Base-by-base conservation (phyloP, 306 rosid genomes). In the Malus sieversii region DNA sequence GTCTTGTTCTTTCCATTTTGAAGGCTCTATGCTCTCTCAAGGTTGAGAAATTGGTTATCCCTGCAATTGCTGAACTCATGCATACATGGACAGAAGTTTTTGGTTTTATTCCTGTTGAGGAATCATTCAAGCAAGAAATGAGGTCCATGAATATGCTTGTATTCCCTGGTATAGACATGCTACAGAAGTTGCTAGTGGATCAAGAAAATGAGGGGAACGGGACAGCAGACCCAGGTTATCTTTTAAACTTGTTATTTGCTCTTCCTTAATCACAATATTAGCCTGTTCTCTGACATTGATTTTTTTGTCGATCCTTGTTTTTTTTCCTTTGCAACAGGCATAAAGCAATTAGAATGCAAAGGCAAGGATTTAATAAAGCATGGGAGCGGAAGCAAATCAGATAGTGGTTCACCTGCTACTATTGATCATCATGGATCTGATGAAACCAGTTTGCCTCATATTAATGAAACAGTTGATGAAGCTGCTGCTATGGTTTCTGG, bases 161-260 rank as follows among this genome's bases (percentile, higher is more conserved):
- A 73, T 95, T 95, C 91, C 99, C 97, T 66, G 99, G 99, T 64
- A 92, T 90, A 81, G 96, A 91, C 87, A 88, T 96, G 99, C 85
- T 92, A 78, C 93, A 92, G 86, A 96, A 96, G 90, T 71, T 86
- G 81, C 75, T 95, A 23, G 79, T 72, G 72, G 84, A 77, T 65
- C 86, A 83, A 85, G 90, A 75, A 68, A 81, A 75, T 70, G 89
- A 87, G 66, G 87, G 85, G 33, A 83, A 85, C 69, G n/a, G 53
- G 68, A 72, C 80, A 76, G 65, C 78, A 45, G 58, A 73, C 46
- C 29, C 82, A 79, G 86, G 91, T 88, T 75, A 13, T 66, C 10
- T 66, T 53, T 40, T 40, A 63, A 60, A 2, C 62, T 57, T 70
- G 65, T 73, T 45, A 69, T 55, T 51, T 79, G 51, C 14, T 73